Base-by-base conservation (phyloP, 768 basidiomycete genomes). In the Suillus lakei region DNA sequence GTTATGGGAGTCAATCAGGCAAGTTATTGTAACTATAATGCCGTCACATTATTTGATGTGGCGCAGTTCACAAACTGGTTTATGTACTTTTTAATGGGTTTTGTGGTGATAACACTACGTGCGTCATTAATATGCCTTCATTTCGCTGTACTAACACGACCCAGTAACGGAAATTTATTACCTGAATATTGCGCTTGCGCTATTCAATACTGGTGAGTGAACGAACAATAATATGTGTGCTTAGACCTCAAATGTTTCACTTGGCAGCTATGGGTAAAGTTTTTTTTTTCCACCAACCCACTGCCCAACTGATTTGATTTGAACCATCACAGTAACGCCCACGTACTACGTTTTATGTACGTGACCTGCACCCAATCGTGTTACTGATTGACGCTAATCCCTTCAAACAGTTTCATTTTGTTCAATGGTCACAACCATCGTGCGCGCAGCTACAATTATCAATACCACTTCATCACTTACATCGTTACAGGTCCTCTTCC, bases 151-250 rank as follows among this genome's bases (percentile, higher is more conserved):
- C 62, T 75, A 59, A 73, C 54, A 21, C 55, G 48, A 16, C 53
- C 21, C 63, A 92, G 91, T 95, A 64, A 89, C 90, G 64, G 97
- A 98, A 76, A 93, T 98, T 72, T 96, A 93, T 78, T 99, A 95
- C 79, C 85, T 98, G 66, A 98, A 98, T 78, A 90, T 96, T 66
- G 98, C 98, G 21, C 88, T 99, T 66, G 98, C 96, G 64, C 81
- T 98, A 41, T 99, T 96, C 84, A 97, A 98, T 79, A 93, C 92
- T 62, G 91, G 91, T 90, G 67, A 67, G 88, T 70, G 69, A 43
- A 12, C 15, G 21, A 43, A 55, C 56, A 21, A 53, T 28, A 46
- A 50, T 56, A n/a, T 18, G 21, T 30, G 56, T 48, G 63, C 28
- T 53, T 63, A 4, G 30, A 51, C 50, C 50, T 55, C 5, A 56